Base-by-base conservation (phyloP, 2,329 filamentous ascomycete genomes). In the Gaeumannomyces tritici region DNA sequence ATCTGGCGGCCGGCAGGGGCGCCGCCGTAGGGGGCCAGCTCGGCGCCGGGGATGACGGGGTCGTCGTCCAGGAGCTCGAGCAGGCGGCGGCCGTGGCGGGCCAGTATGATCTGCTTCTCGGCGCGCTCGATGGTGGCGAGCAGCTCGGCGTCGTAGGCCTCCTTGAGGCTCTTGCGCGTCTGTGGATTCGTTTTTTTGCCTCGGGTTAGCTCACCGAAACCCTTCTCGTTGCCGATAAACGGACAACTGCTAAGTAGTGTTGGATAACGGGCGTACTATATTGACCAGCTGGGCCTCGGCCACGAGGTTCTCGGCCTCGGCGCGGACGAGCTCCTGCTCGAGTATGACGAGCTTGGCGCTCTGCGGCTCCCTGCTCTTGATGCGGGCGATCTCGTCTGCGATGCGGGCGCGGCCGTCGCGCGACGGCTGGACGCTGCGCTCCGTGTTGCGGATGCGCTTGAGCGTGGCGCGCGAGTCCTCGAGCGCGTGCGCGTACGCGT, bases 251-350 rank as follows among this genome's bases (percentile, higher is more conserved):
- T 6, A 21, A 12, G 54, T 4, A 28, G 3, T 2, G 2, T 21
- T 21, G 33, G 4, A 42, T 5, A 24, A 21, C n/a, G 8, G 21
- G 58, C n/a, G 64, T 79, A 96, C 91, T 68, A 96, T 87, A 74
- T 99, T 99, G 71, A 90, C 93, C 74, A 99, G 81, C 76, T 99
- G 95, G 27, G 95, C 95, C 77, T 99, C 95, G 1, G 95, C 95
- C 60, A 99, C 95, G 64, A 99, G 77, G 70, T 91, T 96, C 80
- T 98, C 93, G 3, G 95, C 95, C 80, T 99, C 95, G 28, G 93
- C 93, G 67, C 95, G 84, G 61, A 99, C 93, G 61, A 99, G 86
- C 80, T 98, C 95, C 79, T 99, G 95, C 80, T 99, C 95, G 62
- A 98, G 82, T 27, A 89, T 89, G 47, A 91, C 87, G 62, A 98